phyloP scores from a whole-genome alignment of 1,139 yeast species.

The Protomyces pachydermus region DNA sequence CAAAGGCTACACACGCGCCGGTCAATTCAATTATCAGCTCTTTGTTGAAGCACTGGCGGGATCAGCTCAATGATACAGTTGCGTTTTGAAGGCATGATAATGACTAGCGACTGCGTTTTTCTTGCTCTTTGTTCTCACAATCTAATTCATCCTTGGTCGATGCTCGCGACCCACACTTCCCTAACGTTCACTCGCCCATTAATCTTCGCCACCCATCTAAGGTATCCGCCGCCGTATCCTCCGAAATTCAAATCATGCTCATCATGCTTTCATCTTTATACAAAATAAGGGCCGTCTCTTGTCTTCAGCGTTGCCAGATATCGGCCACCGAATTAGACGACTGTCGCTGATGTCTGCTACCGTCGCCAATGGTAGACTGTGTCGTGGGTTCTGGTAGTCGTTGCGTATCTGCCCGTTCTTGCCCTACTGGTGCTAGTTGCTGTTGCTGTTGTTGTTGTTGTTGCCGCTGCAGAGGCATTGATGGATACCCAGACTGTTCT shows the following conservation, averaged over 20 bases:
- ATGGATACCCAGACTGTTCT: not conserved
- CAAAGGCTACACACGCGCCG: slow-evolving; percentile 8
- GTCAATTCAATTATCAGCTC: slow-evolving; percentile 23
- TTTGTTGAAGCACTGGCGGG: slow-evolving; percentile 30
- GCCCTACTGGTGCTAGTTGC: not conserved
- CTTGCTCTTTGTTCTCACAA: too few species aligned
- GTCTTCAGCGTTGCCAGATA: not conserved
- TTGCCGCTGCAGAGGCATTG: not conserved
- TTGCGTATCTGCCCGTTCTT: too few species aligned
- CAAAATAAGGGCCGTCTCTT: too few species aligned
- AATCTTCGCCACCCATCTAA: too few species aligned
- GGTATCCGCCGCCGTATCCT: too few species aligned
- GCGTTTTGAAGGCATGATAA: too few species aligned
- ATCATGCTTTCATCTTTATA: too few species aligned
- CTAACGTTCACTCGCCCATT: too few species aligned
- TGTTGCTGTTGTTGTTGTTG: slow-evolving; percentile 5
- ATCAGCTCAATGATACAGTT: not conserved
- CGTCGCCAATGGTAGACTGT: not conserved
- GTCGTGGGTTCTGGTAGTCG: not conserved
- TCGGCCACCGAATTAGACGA: not conserved
- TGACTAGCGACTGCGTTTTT: too few species aligned
- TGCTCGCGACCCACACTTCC: too few species aligned
- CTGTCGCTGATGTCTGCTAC: not conserved
- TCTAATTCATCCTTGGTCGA: too few species aligned
- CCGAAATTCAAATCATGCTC: too few species aligned